phyloP scores from a whole-genome alignment of 495 filamentous ascomycete genomes.

The Polyplosphaeria fusca region DNA sequence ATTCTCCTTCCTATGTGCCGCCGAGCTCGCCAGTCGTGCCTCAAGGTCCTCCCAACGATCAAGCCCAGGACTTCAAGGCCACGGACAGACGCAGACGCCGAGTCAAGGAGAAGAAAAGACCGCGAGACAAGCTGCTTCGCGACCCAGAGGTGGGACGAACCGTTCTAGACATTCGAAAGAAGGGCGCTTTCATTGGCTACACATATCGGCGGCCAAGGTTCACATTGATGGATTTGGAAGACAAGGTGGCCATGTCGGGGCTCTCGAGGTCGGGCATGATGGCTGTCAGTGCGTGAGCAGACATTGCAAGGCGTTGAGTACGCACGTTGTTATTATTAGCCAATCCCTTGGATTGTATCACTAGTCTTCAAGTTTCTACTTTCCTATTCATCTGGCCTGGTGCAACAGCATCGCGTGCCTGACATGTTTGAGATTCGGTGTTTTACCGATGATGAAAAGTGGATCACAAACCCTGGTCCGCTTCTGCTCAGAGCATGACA shows the following conservation, averaged over 20 bases:
- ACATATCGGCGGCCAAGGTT: slow-evolving; percentile 64
- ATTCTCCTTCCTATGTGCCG: not conserved
- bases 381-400: too few relatives aligned
- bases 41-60: not conserved
- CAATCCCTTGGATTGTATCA: not conserved
- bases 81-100: slow-evolving; percentile 2
- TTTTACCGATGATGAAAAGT: too few relatives aligned
- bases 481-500: too few relatives aligned
- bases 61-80: not conserved
- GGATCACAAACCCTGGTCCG: too few relatives aligned
- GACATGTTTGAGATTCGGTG: too few relatives aligned
- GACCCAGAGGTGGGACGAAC: slow-evolving; percentile 61
- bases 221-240: slow-evolving; percentile 25
- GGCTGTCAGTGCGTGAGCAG: slow-evolving; percentile 11
- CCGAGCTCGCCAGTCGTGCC: not conserved
- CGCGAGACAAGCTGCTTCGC: slow-evolving; percentile 74
- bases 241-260: slow-evolving; percentile 15
- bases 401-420: too few relatives aligned
- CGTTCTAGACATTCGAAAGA: slow-evolving; percentile 74
- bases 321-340: not conserved
- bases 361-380: too few relatives aligned
- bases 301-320: not conserved
- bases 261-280: slow-evolving; percentile 8
- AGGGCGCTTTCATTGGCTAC: slow-evolving; percentile 84
- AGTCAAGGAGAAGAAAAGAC: slow-evolving; percentile 62